Evolutionary conservation across 331 rosid species (phyloP).

Genomic region (Pyrus hybrid): DNA sequence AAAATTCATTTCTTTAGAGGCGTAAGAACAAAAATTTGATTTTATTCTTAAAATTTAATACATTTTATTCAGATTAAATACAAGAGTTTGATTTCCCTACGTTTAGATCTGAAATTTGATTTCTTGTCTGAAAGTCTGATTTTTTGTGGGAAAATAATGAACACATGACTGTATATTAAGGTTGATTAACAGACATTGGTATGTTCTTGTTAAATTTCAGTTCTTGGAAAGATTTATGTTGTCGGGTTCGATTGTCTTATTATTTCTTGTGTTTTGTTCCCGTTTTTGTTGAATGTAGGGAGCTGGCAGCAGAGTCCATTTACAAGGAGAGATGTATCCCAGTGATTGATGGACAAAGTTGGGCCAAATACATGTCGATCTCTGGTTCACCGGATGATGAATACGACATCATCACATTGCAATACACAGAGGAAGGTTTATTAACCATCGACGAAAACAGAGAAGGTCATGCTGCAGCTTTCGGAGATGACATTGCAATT

Average conservation of each 20-base stretch:
- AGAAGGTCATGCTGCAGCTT: conserved; percentile 94
- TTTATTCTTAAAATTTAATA: too few relatives aligned
- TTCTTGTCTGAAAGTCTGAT: background rate
- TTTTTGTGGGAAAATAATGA: background rate
- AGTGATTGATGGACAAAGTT: conserved; percentile 71
- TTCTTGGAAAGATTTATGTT: background rate
- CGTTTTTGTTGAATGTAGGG: conserved; percentile 47
- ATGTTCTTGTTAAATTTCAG: background rate
- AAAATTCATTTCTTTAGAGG: background rate
- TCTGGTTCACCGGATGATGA: conserved; percentile 81
- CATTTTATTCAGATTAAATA: too few relatives aligned
- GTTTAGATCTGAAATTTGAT: background rate
- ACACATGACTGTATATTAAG: background rate
- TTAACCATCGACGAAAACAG: conserved; percentile 82
- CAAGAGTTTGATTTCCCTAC: too few relatives aligned
- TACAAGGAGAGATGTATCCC: conserved; percentile 86
- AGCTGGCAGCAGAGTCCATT: conserved; percentile 87
- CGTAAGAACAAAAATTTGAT: too few relatives aligned
- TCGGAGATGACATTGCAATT: conserved; percentile 94
- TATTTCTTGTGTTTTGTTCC: conserved; percentile 14
- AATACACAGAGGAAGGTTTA: conserved; percentile 89
- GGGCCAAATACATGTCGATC: conserved; percentile 96
- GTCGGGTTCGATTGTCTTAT: background rate
- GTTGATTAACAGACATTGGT: background rate
- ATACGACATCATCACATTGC: conserved; percentile 86